These are phyloP conservation scores for Sporothrix pseudoabietina DNA, from an alignment of 2,329 filamentous ascomycete genomes.

Conservation along the genomic window DNA sequence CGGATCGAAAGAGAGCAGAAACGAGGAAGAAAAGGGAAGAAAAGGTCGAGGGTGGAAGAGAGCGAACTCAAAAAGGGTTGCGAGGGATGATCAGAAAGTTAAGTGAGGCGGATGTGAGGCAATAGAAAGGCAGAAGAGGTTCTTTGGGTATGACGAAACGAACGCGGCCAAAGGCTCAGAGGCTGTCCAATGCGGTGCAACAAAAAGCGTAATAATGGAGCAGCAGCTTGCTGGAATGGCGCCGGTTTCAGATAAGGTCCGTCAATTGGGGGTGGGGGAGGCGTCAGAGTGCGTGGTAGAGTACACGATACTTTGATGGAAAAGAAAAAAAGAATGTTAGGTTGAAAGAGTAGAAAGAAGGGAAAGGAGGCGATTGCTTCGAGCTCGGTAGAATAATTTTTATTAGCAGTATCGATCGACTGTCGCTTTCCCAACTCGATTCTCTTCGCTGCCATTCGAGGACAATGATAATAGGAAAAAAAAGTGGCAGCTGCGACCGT, in stretches of 20 bases:
- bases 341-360: background rate
- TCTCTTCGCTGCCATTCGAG: constrained; percentile 10
- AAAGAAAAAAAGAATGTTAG: background rate
- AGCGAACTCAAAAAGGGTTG: background rate
- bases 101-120: constrained; percentile 2
- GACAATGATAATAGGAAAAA: background rate
- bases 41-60: background rate
- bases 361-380: background rate
- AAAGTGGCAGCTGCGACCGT: constrained; percentile 5
- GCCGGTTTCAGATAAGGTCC: constrained; percentile 28
- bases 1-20: no score
- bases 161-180: constrained; percentile 3
- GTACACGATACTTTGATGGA: background rate
- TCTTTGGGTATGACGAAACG: constrained; percentile 18
- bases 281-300: background rate
- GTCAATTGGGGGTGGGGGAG: background rate
- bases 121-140: background rate
- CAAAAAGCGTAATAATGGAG: constrained; percentile 14
- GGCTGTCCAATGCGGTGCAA: constrained; percentile 28
- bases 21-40: background rate
- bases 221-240: constrained; percentile 15
- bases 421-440: background rate
- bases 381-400: constrained; percentile 3
- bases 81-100: background rate
- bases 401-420: constrained; percentile 7